Evolutionary conservation across 352 stramenopile genomes (phyloP), one percentile per base, ranked within the genome.

Genomic region (Phytophthora pini): DNA sequence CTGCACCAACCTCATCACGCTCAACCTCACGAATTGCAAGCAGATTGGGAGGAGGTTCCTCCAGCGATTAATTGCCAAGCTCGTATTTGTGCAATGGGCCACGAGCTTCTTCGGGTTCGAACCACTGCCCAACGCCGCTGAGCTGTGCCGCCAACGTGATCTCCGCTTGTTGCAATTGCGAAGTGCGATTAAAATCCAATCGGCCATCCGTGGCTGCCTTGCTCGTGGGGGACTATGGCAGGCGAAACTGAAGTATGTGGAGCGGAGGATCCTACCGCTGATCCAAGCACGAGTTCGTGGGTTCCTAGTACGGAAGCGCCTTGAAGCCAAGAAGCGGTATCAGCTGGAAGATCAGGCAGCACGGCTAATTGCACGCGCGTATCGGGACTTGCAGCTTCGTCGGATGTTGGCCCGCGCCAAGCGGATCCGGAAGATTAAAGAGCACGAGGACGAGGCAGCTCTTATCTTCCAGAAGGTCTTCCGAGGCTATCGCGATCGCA

Each of bases 81-180:
- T 97, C 27, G 79, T 79, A 52, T 94, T 96, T 47, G 89, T 96
- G 27, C 82, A 97, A 54, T 92, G 84, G 76, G 82, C 88, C 3
- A 78, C 62, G n/a, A 77, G 59, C 12, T 96, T 93, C 60, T 89
- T 95, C 41, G 90, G 90, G n/a, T 95, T 92, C 44, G 81, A 94
- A 56, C 88, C 89, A 6, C 71, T 94, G 3, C 87, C 88, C 7
- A 91, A 97, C 51, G 90, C 90, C 27, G 65, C 82, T 5, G 79
- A 94, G 50, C 69, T 97, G 12, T 90, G 83, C 32, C 61, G 61
- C 2, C 68, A 91, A 45, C 82, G 87, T 6, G 87, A 97, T 36
- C 71, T 61, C 2, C 71, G 72, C 4, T 41, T 82, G 5, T 59
- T 84, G 1, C 56, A 91, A 48, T 20, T 77, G 26, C 70, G 52